Base-by-base conservation (phyloP, 1,284 basidiomycete species). In the Ganoderma sinense region DNA sequence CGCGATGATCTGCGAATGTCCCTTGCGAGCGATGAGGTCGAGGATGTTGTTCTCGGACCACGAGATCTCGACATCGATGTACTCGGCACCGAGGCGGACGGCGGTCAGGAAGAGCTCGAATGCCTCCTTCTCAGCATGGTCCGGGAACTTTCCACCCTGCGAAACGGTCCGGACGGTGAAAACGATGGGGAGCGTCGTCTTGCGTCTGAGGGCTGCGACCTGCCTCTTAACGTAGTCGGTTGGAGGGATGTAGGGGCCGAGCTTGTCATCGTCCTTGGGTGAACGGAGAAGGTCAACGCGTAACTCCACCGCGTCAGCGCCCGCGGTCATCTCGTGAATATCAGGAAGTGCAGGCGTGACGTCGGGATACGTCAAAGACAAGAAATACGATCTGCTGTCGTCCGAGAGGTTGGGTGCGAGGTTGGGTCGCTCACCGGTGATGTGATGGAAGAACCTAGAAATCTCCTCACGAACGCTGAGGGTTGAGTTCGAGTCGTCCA, bases 61-160 rank as follows among this genome's bases (percentile, higher is more conserved):
- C 0, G 90, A 88, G 66, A 96, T 89, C 82, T 99, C 97, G 64
- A 99, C 87, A 75, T 99, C 97, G 74, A 99, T 82, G 78, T 97
- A 99, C 82, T 99, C 98, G 74, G 95, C 93, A 1, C 93, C 97
- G 59, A 94, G 84, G 64, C 93, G 91, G 36, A 98, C 81, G 7
- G 92, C 97, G 40, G 97, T 87, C 62, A 89, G 84, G 78, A 98
- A 87, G 18, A 99, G 87, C 55, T 91, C 90, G 72, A 94, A 90
- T 45, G 93, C 95, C 70, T 94, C 93, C 65, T 91, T 88, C 67
- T 90, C 84, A 0, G 89, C 89, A 45, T 87, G 84, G 76, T 97
- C 94, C 0, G 97, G 97, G 87, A 97, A 97, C 59, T 92, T 89
- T 7, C 98, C 97, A 55, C 97, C 97, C 80, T 99, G 97, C 0